phyloP scores from a whole-genome alignment of 495 filamentous ascomycete genomes.

The Lophiostoma macrostomum region DNA sequence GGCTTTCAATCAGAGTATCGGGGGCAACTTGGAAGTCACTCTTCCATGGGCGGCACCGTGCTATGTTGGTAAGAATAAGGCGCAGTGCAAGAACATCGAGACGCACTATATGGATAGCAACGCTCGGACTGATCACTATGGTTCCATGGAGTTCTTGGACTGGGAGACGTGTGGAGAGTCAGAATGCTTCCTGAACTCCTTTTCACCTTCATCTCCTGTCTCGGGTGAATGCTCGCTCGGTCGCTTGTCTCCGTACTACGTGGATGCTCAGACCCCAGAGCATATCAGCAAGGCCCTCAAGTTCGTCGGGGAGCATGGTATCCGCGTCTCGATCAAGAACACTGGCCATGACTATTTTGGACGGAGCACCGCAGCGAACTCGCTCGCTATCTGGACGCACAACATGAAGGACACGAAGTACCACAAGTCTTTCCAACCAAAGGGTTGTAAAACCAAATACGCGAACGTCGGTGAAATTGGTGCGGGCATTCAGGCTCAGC shows the following conservation, averaged over 20 bases:
- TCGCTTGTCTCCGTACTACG: slow-evolving; percentile 28
- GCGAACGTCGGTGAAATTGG: slow-evolving; percentile 25
- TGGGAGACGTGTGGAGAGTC: slow-evolving; percentile 27
- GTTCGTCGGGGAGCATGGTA: slow-evolving; percentile 28
- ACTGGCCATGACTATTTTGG: slow-evolving; percentile 36
- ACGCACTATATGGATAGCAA: slow-evolving; percentile 17
- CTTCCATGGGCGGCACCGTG: slow-evolving; percentile 28
- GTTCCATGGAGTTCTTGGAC: slow-evolving; percentile 30
- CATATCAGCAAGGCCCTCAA: slow-evolving; percentile 25
- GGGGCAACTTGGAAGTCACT: slow-evolving; percentile 26
- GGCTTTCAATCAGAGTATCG: slow-evolving; percentile 30
- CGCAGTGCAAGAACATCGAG: slow-evolving; percentile 8
- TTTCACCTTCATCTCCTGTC: slow-evolving; percentile 15
- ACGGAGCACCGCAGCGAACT: slow-evolving; percentile 22
- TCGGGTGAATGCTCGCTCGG: slow-evolving; percentile 26
- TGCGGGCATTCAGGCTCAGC: slow-evolving; percentile 19
- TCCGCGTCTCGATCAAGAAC: slow-evolving; percentile 35
- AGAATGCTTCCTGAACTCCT: slow-evolving; percentile 20
- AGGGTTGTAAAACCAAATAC: slow-evolving; percentile 22
- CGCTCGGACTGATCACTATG: slow-evolving; percentile 23
- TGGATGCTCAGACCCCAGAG: slow-evolving; percentile 16
- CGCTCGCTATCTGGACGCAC: slow-evolving; percentile 32
- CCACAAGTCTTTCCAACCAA: slow-evolving; percentile 17
- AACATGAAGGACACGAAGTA: slow-evolving; percentile 24
- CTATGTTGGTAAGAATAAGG: slow-evolving; percentile 8